These are phyloP conservation scores for Nyssa sinensis DNA, from an alignment of 148 eudicot genomes.

Conservation along the genomic window DNA sequence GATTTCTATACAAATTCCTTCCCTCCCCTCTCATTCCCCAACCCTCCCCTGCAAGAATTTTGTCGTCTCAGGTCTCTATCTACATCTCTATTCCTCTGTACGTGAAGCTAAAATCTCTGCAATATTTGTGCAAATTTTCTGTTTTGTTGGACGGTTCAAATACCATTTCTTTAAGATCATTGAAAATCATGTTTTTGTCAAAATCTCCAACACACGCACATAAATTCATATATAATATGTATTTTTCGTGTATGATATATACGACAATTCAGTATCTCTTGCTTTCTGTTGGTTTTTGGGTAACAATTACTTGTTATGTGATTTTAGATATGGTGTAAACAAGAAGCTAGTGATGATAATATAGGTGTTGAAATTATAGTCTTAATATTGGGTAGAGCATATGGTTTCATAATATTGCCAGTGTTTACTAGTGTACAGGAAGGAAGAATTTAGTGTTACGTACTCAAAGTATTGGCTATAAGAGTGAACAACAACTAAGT, in stretches of 20 bases:
- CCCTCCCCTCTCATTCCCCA: constrained; percentile 6
- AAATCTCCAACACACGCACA: neutral
- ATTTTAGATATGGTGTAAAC: neutral
- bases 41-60: neutral
- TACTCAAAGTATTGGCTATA: constrained; percentile 29
- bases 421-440: constrained; percentile 35
- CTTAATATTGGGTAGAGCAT: neutral
- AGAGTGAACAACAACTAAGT: constrained; percentile 34
- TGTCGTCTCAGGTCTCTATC: constrained; percentile 18
- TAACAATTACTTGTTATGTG: too few species aligned
- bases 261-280: neutral
- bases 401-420: neutral
- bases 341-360: too few species aligned
- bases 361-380: neutral
- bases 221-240: too few species aligned
- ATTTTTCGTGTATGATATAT: neutral
- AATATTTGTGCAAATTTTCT: neutral
- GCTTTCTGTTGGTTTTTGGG: neutral
- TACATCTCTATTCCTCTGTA: neutral
- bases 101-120: neutral
- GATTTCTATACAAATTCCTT: constrained; percentile 8
- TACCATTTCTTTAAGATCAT: too few species aligned
- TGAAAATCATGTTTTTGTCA: neutral
- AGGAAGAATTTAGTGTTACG: constrained; percentile 34
- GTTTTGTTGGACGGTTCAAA: neutral